Base-by-base conservation (phyloP, 306 rosid genomes). In the Malus sieversii region DNA sequence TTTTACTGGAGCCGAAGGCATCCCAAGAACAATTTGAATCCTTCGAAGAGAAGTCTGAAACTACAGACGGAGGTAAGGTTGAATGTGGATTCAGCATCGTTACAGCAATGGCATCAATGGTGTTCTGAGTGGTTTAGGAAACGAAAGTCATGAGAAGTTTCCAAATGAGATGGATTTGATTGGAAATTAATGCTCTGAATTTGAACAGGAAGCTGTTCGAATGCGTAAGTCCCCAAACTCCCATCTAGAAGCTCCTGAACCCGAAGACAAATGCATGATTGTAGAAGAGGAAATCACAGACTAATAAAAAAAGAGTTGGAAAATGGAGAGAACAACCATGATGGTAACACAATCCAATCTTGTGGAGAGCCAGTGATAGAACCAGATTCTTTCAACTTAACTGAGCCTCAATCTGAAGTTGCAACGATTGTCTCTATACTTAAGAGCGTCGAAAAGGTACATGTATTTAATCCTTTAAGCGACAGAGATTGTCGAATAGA, bases 221-320 rank as follows among this genome's bases (percentile, higher is more conserved):
- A 1, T 25, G 25, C 25, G 25, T 25, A 25, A 25, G 25, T 25
- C 25, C 25, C 25, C 25, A 25, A 25, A 25, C 40, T 44, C 74
- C 30, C 38, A 69, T 8, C 38, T 67, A 58, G 77, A 76, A 70
- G 83, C 67, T 82, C 70, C 68, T 61, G 84, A 84, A 72, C 38
- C 44, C 4, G 85, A 80, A 74, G 85, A 80, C 23, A 84, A 71
- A 70, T 27, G 57, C 85, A 75, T 69, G 67, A 74, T 74, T 68
- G 52, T 78, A 40, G 16, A 68, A 46, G 86, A 76, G 71, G 90
- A 87, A 44, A 69, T 40, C n/a, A n/a, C 8, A 80, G 46, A 71
- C 30, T 55, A 23, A 62, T 52, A 33, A 78, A 38, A 82, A 62
- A 75, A 74, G 75, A 57, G 66, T 73, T 76, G 48, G 81, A 75